Evolutionary conservation across 78 protist species (phyloP), one percentile per base, ranked within the genome.

Genomic region (Chrysochromulina tobinii): DNA sequence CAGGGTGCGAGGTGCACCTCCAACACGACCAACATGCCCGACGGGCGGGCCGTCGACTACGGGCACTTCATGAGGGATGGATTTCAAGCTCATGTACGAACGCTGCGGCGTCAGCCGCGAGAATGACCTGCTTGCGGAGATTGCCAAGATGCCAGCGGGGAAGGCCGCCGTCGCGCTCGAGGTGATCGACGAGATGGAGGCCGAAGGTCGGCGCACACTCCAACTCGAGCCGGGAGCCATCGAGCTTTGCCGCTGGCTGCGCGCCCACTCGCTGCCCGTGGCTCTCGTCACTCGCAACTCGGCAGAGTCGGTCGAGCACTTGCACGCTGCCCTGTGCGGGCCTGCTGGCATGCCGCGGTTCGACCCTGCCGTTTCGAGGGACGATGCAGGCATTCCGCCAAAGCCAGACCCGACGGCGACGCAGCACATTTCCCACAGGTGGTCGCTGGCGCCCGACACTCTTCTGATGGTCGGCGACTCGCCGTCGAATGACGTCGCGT

Each of bases 261-360:
- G 21, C 27, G 51, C 21, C 48, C 89, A 55, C 38, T 66, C 15
- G 12, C 1, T 84, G 8, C 89, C 25, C 7, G 21, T 9, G 23
- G 89, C 89, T 12, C 53, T 84, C 27, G 89, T 84, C 89, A 84
- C 89, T 1, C 89, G 89, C 17, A 84, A 84, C 21, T 38, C 68
- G 1, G 69, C 50, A 1, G n/a, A 4, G 48, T 57, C 89, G 25
- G 89, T 84, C n/a, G 3, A 6, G 2, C 69, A 84, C 20, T 14
- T 84, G 50, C 61, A 23, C 51, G 2, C 5, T 8, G 8, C 11
- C 17, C 69, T 84, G 54, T 21, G 38, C 38, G 86, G 4, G 55
- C 86, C 55, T 0, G 23, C 67, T 2, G 50, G 61, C 38, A 1
- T 50, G 15, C 23, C 88, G 72, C 89, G 53, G 14, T 18, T 84